A percentile compares a stretch with the other conserved stretches of the same genome.
phyloP scores from a whole-genome alignment of 2,329 filamentous ascomycete genomes.

The Fusarium dimerum region DNA sequence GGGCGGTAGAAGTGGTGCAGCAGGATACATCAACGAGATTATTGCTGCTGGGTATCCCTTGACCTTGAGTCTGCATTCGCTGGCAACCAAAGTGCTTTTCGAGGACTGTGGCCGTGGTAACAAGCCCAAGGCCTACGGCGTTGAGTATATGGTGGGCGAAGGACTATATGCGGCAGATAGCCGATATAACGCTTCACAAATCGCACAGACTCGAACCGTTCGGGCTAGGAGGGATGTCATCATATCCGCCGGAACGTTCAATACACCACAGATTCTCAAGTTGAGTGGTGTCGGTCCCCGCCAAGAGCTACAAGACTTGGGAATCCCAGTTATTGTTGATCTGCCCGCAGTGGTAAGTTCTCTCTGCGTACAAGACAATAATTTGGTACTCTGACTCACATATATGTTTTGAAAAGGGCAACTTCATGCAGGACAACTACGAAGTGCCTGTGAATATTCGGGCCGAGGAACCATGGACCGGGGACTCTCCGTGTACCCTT shows the following conservation, averaged over 20 bases:
- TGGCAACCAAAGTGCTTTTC: slow-evolving; percentile 41
- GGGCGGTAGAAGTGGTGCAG: slow-evolving; percentile 10
- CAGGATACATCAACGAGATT: slow-evolving; percentile 17
- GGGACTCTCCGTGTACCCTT: slow-evolving; percentile 16
- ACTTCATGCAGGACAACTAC: slow-evolving; percentile 32
- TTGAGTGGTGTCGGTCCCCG: slow-evolving; percentile 49
- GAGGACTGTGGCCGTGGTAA: neutral
- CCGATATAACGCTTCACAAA: slow-evolving; percentile 11
- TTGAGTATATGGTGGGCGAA: slow-evolving; percentile 41
- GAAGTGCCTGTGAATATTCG: slow-evolving; percentile 25
- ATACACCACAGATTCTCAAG: slow-evolving; percentile 47
- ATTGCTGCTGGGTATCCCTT: slow-evolving; percentile 48
- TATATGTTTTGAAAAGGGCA: slow-evolving; percentile 8
- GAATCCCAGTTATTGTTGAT: slow-evolving; percentile 47
- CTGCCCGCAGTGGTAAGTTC: slow-evolving; percentile 43
- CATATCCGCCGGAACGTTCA: slow-evolving; percentile 23
- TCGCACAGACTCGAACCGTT: slow-evolving; percentile 9
- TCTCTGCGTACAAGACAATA: no score
- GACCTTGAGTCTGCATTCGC: slow-evolving; percentile 36
- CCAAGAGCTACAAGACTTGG: slow-evolving; percentile 36
- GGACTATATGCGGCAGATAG: slow-evolving; percentile 44
- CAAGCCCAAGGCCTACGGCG: slow-evolving; percentile 19
- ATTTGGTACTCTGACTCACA: neutral
- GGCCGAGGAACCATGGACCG: slow-evolving; percentile 15
- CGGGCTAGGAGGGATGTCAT: slow-evolving; percentile 24